These are phyloP conservation scores for Pseudofabraea citricarpa DNA, from an alignment of 2,329 filamentous ascomycete species.

Conservation along the genomic window DNA sequence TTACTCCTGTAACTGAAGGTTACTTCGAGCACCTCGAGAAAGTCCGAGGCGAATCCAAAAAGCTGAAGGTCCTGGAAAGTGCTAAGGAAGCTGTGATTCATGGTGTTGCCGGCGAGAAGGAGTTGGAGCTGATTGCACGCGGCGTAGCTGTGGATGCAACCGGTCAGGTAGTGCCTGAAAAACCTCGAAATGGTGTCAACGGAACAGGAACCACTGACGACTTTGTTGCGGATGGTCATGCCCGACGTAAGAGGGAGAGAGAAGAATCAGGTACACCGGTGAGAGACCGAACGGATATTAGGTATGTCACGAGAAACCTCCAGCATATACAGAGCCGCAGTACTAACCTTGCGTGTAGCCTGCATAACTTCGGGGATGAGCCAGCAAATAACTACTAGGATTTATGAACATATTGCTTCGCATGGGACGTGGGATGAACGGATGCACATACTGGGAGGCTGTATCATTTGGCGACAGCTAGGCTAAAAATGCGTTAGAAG, in stretches of 20 bases:
- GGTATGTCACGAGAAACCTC: constrained; percentile 14
- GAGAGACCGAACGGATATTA: constrained; percentile 29
- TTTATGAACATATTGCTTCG: too few species aligned
- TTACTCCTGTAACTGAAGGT: constrained; percentile 70
- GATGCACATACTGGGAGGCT: too few species aligned
- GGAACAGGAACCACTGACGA: constrained; percentile 11
- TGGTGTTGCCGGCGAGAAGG: constrained; percentile 53
- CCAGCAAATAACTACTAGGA: too few species aligned
- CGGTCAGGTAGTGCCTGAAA: constrained; percentile 49
- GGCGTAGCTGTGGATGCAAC: constrained; percentile 52
- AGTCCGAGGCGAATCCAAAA: constrained; percentile 65
- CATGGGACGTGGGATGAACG: too few species aligned
- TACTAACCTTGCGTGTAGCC: constrained; percentile 4
- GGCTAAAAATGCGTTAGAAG: too few species aligned
- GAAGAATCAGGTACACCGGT: constrained; percentile 23
- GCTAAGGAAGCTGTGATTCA: constrained; percentile 61
- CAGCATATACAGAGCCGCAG: not conserved
- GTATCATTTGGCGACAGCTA: too few species aligned
- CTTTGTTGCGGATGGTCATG: constrained; percentile 13
- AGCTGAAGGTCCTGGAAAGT: constrained; percentile 60
- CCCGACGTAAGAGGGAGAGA: constrained; percentile 22
- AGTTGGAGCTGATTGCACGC: constrained; percentile 58
- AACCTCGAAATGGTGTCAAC: constrained; percentile 5
- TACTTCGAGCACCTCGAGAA: constrained; percentile 81
- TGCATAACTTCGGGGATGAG: constrained; percentile 9